Evolutionary conservation across 2,329 filamentous ascomycete species (phyloP), one percentile per base, ranked within the genome.

Genomic region (Botrytis hyacinthi): DNA sequence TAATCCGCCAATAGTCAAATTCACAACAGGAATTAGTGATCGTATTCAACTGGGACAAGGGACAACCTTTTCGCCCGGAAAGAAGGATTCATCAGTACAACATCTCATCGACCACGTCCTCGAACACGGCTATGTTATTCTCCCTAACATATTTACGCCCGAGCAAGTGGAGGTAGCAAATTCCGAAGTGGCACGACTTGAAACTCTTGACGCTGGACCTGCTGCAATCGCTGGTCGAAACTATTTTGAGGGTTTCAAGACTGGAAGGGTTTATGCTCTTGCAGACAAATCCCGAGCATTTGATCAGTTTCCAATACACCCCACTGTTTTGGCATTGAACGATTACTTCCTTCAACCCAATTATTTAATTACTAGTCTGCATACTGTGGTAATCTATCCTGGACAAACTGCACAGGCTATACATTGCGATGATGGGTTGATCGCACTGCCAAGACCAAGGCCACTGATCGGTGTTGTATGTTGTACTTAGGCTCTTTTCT

Each of bases 281-380:
- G 76, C 82, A 32, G 83, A 84, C 74, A 84, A 84, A 74, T 81
- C 79, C 48, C 77, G 82, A 54, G 79, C 77, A 3, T 83, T 84
- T 73, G 82, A 84, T 74, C 81, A 81, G 73, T 83, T 83, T 72
- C 76, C 79, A 8, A 81, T 83, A 16, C 78, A 84, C 26, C 81
- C 82, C 16, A 81, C 81, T 29, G 81, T 83, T 4, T 74, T 83
- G 70, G 81, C 82, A 26, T 74, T 84, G 70, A 83, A 83, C 71
- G 82, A 83, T 70, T 84, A 82, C 73, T 84, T 84, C 72, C 75
- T 84, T 66, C 81, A 83, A 73, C 77, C 78, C 10, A 80, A 82
- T 37, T 83, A 82, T 73, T 75, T 81, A 26, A 70, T 84, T 46
- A 81, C 78, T 7, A 81, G 81, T 62, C 81, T 81, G 57, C 82